These are phyloP conservation scores for Picochlorum sp. DNA, from an alignment of 139 green algal species.

Conservation along the genomic window DNA sequence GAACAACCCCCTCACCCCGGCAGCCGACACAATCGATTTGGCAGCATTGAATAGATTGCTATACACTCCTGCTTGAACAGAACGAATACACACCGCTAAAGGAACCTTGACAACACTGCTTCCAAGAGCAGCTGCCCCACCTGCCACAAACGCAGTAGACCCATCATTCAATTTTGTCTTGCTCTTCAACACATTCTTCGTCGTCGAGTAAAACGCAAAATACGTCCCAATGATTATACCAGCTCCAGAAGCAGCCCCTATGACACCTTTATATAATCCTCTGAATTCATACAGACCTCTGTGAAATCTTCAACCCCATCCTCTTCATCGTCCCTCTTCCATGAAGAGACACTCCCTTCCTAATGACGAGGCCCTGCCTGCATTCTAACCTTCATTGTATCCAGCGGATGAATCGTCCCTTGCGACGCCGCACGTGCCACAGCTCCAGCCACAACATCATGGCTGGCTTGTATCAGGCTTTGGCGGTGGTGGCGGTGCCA, in stretches of 20 bases:
- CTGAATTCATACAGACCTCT: conserved; percentile 18
- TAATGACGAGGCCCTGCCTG: conserved; percentile 6
- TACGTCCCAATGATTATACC: conserved; percentile 93
- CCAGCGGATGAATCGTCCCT: conserved; percentile 84
- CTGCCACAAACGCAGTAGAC: conserved; percentile 59
- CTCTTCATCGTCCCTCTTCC: not conserved
- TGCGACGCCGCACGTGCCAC: conserved; percentile 74
- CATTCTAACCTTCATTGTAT: conserved; percentile 81
- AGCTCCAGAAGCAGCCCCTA: conserved; percentile 78
- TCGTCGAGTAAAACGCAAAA: conserved; percentile 79
- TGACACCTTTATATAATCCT: conserved; percentile 58
- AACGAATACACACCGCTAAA: conserved; percentile 83
- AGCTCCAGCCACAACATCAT: conserved; percentile 75
- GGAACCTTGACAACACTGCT: conserved; percentile 79
- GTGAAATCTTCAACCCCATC: not conserved
- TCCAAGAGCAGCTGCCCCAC: conserved; percentile 62
- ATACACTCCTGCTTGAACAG: conserved; percentile 77
- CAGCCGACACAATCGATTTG: conserved; percentile 44
- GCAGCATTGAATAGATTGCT: conserved; percentile 65
- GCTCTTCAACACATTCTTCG: conserved; percentile 46
- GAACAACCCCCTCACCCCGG: conserved; percentile 65
- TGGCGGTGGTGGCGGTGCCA: conserved; percentile 5
- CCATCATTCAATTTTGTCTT: conserved; percentile 37
- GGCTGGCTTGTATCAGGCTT: conserved; percentile 17
- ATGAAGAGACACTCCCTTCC: too few relatives aligned